phyloP scores from a whole-genome alignment of 2,329 filamentous ascomycete genomes.

The Ophiostoma sp. region DNA sequence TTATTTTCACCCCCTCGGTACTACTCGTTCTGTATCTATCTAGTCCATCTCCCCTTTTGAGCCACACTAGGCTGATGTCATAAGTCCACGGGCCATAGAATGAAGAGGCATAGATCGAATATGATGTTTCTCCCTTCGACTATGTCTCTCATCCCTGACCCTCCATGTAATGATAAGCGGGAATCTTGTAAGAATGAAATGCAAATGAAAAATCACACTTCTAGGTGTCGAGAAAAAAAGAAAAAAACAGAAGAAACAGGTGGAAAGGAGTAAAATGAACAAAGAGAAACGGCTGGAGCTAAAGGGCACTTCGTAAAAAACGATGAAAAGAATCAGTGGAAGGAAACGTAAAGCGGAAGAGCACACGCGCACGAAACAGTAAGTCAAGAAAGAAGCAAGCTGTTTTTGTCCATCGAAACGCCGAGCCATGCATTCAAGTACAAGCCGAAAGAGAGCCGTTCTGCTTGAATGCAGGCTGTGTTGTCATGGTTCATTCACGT shows the following conservation, averaged over 20 bases:
- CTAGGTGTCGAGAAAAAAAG: background rate
- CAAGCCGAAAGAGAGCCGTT: background rate
- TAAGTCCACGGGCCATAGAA: background rate
- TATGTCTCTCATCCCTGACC: background rate
- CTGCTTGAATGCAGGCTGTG: background rate
- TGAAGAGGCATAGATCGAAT: background rate
- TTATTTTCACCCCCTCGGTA: background rate
- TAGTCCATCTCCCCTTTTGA: conserved; percentile 6
- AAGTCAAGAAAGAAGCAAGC: background rate
- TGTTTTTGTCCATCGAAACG: conserved; percentile 8
- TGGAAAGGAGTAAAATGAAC: background rate
- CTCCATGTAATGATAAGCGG: conserved; percentile 17
- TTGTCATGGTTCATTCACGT: background rate
- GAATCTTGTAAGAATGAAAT: conserved; percentile 11
- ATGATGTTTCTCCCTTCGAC: no score
- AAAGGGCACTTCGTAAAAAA: background rate
- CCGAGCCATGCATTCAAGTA: background rate
- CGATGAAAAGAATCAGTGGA: background rate
- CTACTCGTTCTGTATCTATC: background rate
- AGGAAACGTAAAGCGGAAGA: background rate
- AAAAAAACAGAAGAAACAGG: background rate
- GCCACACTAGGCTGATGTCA: background rate
- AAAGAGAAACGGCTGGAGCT: conserved; percentile 1
- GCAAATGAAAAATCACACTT: background rate
- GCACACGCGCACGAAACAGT: background rate